Evolutionary conservation across 768 basidiomycete genomes (phyloP), one percentile per base, ranked within the genome.

Genomic region (Clavaria fumosa): DNA sequence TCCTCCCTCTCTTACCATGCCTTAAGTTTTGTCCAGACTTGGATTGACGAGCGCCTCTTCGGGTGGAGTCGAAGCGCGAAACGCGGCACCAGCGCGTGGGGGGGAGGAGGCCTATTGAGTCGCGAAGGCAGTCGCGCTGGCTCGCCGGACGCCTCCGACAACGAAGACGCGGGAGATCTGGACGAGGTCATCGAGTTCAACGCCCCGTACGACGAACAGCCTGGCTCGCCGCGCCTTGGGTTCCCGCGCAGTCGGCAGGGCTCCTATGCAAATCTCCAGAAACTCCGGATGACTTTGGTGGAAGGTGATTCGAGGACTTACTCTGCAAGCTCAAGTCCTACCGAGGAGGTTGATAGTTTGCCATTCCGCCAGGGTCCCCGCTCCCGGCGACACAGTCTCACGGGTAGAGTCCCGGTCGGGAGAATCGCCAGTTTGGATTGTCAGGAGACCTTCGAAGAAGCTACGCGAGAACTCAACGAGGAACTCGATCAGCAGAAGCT

Each of bases 1-100:
- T n/a, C 5, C 3, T 23, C 3, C 17, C 14, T 21, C 4, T n/a
- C 31, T 22, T 20, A 12, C 12, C 3, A 12, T 2, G 28, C n/a
- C 15, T 32, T 21, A 22, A 36, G 69, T 20, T 66, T 91, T 23
- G 81, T 75, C 10, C 88, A 95, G 81, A 77, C 80, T 10, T 93
- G 88, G 88, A 69, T 93, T 11, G 89, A 95, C 54, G 90, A 93
- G 57, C 76, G 84, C 5, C 67, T 95, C 18, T 95, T 93, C 52
- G 90, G 89, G 31, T 93, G 85, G 89, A 77, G 75, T 54, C 67
- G 72, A 37, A 84, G 78, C 46, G 70, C 82, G 1, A 62, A 59
- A 34, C 73, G 71, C 34, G 83, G 86, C n/a, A 85, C 84, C 2
- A 84, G 78, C 48, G 84, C 75, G n/a, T 90, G 86, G 88, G 72